Evolutionary conservation across 1,284 basidiomycete species (phyloP).

Genomic region (Flammula alnicola): DNA sequence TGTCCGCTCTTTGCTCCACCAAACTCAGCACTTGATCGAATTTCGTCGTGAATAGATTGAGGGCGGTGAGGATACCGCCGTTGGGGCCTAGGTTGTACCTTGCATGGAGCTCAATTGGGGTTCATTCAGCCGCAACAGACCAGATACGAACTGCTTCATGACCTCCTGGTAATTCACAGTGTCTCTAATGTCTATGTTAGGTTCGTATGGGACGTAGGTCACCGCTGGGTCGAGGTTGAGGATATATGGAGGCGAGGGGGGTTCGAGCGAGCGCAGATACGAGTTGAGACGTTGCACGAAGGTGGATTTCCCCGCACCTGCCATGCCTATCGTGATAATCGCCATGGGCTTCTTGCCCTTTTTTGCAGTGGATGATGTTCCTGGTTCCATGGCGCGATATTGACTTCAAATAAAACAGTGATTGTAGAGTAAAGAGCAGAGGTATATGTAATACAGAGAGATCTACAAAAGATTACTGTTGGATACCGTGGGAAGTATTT

Average conservation of each 20-base stretch:
- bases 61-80: slow-evolving; percentile 94
- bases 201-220: slow-evolving; percentile 86
- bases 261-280: slow-evolving; percentile 70
- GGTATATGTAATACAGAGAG: neutral
- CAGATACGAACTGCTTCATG: slow-evolving; percentile 93
- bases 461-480: no score
- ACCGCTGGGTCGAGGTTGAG: slow-evolving; percentile 99
- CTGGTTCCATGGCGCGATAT: slow-evolving; percentile 5
- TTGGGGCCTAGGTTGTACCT: slow-evolving; percentile 98
- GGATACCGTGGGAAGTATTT: no score
- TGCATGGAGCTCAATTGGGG: slow-evolving; percentile 20
- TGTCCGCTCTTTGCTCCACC: slow-evolving; percentile 89
- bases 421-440: neutral
- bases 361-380: slow-evolving; percentile 11
- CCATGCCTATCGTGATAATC: slow-evolving; percentile 93
- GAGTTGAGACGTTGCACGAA: slow-evolving; percentile 94
- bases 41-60: slow-evolving; percentile 99
- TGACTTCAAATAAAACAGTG: neutral
- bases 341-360: slow-evolving; percentile 66
- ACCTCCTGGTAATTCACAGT: slow-evolving; percentile 98
- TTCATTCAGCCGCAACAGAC: slow-evolving; percentile 6
- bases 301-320: slow-evolving; percentile 95
- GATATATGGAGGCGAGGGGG: slow-evolving; percentile 86
- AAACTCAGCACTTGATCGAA: slow-evolving; percentile 96
- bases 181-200: slow-evolving; percentile 98